Conservation (phyloP, 2,329 filamentous ascomycete species). For the Monilinia laxa region DNA sequence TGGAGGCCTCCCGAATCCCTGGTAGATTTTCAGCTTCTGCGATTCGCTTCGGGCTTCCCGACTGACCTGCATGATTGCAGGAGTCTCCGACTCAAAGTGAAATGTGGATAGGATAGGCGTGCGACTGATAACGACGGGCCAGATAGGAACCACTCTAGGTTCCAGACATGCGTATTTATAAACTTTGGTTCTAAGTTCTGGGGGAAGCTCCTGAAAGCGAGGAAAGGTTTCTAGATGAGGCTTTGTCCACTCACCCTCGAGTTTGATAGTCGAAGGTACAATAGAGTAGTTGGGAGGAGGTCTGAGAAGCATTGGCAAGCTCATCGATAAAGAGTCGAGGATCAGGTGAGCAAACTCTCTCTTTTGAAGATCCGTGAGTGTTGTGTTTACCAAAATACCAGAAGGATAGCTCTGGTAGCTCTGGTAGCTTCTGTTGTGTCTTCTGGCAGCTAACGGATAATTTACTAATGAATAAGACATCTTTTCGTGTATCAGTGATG, state of each 20-base stretch:
- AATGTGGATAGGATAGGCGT: background rate
- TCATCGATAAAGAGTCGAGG: too few relatives aligned
- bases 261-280: background rate
- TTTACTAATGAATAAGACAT: background rate
- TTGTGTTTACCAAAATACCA: fast-evolving
- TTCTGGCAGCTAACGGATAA: background rate
- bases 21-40: background rate
- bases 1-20: fast-evolving
- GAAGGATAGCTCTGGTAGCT: fast-evolving
- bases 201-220: background rate
- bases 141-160: background rate
- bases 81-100: background rate
- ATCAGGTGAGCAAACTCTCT: background rate
- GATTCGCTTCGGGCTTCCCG: background rate
- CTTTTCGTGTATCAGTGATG: background rate
- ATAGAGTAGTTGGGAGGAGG: background rate
- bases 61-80: constrained; percentile 2
- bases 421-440: background rate
- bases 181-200: background rate
- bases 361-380: background rate
- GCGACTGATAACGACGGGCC: background rate
- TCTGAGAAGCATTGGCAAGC: background rate
- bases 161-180: constrained; percentile 7
- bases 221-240: background rate
- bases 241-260: background rate